Conservation (phyloP, 805 yeast genomes). For the Candida tibetensis region DNA sequence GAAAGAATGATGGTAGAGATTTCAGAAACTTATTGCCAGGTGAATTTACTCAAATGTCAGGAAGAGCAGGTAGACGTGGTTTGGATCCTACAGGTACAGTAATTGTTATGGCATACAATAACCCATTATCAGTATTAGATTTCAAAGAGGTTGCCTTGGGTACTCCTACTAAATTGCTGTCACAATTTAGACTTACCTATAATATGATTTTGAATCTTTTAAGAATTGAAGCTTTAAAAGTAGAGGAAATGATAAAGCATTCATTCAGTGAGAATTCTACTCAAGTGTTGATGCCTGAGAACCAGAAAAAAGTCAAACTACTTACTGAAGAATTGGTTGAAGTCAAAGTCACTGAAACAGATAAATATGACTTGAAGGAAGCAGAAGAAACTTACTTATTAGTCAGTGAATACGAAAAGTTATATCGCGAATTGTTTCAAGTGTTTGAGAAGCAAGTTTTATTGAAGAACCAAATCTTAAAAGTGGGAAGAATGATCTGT, state of each 20-base stretch:
- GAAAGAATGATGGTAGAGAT: constrained; percentile 87
- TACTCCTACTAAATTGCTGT: constrained; percentile 80
- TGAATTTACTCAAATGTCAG: constrained; percentile 98
- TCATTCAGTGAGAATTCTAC: constrained; percentile 90
- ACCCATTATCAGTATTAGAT: constrained; percentile 53
- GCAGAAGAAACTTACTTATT: constrained; percentile 45
- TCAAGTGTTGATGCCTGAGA: constrained; percentile 83
- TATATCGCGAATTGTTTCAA: constrained; percentile 45
- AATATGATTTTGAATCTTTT: constrained; percentile 90
- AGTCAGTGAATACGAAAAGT: constrained; percentile 44
- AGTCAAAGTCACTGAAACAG: constrained; percentile 31
- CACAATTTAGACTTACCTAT: constrained; percentile 92
- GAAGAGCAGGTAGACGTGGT: constrained; percentile 98
- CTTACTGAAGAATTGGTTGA: constrained; percentile 46
- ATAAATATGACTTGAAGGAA: constrained; percentile 39
- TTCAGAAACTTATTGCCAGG: constrained; percentile 87
- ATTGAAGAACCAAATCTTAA: constrained; percentile 45
- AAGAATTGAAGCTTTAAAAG: constrained; percentile 89
- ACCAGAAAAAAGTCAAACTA: constrained; percentile 60
- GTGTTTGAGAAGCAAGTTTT: constrained; percentile 48
- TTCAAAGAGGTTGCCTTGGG: constrained; percentile 86
- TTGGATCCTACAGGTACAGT: constrained; percentile 92
- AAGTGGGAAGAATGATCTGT: constrained; percentile 55
- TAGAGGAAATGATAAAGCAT: constrained; percentile 97
- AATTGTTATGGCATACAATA: constrained; percentile 79